Evolutionary conservation across 1,284 basidiomycete species (phyloP), one percentile per base, ranked within the genome.

Genomic region (Irpex sp.): DNA sequence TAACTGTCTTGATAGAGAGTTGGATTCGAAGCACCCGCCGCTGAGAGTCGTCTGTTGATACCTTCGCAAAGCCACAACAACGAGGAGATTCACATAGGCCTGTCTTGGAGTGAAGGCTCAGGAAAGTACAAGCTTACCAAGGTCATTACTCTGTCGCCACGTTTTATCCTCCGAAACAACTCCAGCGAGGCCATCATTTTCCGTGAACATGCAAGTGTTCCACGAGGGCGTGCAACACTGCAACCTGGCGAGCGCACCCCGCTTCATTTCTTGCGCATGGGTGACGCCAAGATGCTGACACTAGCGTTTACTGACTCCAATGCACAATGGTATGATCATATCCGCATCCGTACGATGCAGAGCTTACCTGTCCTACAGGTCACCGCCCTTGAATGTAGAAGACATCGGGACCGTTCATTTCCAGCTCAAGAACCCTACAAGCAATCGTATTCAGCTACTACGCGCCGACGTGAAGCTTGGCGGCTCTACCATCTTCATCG

Each of bases 71-170:
- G 81, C 44, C 85, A 85, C 62, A 91, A 84, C 69, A 79, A 85
- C n/a, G 89, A 92, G 59, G 92, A 96, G 74, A 85, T 91, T 65
- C 93, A 96, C 71, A 78, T 95, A 44, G 97, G 97, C 5, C 73
- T 99, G 59, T 97, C 95, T 4, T 98, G 97, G 84, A 85, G 87
- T 19, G 96, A 98, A 74, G 97, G 97, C 3, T 79, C 92, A 31
- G 97, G 97, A 57, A 97, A 96, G 82, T 99, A 98, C 78, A 98
- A 98, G 75, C 80, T 99, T 57, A 92, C 91, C 34, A 98, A 98
- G 78, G 92, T 98, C 66, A 90, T 99, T 71, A 97, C 94, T 1
- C 79, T 99, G 48, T 83, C 92, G 5, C 97, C 97, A 11, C 87
- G 97, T 34, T 99, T 97, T 80, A 79, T 98, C 66, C 78, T 99